phyloP scores from a whole-genome alignment of 179 eudicot species.

The Carnegiea gigantea region DNA sequence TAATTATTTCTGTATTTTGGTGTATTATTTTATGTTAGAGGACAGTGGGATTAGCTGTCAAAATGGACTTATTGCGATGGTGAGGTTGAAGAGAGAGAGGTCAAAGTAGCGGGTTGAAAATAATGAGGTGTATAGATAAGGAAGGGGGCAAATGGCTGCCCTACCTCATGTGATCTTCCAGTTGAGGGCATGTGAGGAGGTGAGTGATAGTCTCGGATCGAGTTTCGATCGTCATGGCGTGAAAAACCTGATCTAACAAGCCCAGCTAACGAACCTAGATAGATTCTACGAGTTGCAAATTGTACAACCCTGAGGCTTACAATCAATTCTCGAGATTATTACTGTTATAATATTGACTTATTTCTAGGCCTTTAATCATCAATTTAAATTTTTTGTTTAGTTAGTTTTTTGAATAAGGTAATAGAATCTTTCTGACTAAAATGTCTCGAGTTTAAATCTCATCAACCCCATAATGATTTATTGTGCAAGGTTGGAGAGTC shows the following conservation, averaged over 20 bases:
- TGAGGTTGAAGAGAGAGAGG: background rate
- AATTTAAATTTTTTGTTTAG: no score
- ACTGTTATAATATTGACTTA: no score
- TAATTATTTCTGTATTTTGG: background rate
- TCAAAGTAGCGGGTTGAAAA: background rate
- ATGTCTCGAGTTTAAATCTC: no score
- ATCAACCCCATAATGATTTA: no score
- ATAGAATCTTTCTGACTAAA: no score
- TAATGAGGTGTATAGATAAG: background rate
- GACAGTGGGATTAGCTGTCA: background rate
- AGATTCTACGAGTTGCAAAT: background rate
- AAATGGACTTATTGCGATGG: background rate
- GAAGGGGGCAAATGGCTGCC: background rate
- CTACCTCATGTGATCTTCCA: slow-evolving; percentile 13
- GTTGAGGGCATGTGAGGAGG: slow-evolving; percentile 7
- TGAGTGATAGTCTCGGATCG: background rate
- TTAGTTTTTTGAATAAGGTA: no score
- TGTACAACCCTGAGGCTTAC: background rate
- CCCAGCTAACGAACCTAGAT: background rate
- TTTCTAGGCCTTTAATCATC: no score
- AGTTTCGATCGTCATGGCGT: background rate
- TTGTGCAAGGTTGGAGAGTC: no score
- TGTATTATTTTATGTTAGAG: no score
- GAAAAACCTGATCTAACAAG: background rate
- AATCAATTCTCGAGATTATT: background rate